Evolutionary conservation across 176 grass and related monocot genomes (phyloP), one percentile per base, ranked within the genome.

Genomic region (Poa pratensis): DNA sequence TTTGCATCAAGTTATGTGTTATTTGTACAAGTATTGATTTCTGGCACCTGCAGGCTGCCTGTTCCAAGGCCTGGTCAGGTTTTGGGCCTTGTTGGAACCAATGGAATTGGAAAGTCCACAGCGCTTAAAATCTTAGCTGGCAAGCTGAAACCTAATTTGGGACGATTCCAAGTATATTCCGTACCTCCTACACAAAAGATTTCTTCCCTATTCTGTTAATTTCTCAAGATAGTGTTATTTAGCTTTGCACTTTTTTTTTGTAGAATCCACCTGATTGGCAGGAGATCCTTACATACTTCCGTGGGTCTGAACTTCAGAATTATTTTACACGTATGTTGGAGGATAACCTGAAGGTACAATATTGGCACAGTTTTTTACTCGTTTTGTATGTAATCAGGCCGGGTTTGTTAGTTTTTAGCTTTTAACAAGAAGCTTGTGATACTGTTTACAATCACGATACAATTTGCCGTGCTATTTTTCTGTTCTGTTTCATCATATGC

Each of bases 91-190:
- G 95, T 94, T 80, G 95, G 92, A 39, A 94, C 90, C 49, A 97
- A 97, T 74, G 92, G 92, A 85, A 94, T 97, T 53, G 95, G 95
- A 4, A 97, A 97, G 74, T 94, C 92, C 6, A 97, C 90, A 49
- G 92, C 95, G 16, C 92, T 97, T 20, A 91, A 94, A 73, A 88
- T 97, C 43, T 89, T 97, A 76, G 88, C 90, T 50, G 95, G 92
- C 55, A 94, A 92, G 84, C 84, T 97, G 69, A 97, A 97, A 54
- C 95, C 95, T 18, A 97, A 97, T 80, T 86, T 97, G 86, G 95
- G 95, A 58, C 88, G 95, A 70, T 94, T 89, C 77, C 91, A 95
- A 78, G 95, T 98, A 78, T 83, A 16, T 87, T 54, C 2, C 50
- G 8, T 76, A 30, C 18, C 54, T 83, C 32, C n/a, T 67, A 10